A percentile compares a stretch with the other conserved stretches of the same genome.
Conservation (phyloP, 1,139 yeast species). For the Sugiyamaella grinbergsii region DNA sequence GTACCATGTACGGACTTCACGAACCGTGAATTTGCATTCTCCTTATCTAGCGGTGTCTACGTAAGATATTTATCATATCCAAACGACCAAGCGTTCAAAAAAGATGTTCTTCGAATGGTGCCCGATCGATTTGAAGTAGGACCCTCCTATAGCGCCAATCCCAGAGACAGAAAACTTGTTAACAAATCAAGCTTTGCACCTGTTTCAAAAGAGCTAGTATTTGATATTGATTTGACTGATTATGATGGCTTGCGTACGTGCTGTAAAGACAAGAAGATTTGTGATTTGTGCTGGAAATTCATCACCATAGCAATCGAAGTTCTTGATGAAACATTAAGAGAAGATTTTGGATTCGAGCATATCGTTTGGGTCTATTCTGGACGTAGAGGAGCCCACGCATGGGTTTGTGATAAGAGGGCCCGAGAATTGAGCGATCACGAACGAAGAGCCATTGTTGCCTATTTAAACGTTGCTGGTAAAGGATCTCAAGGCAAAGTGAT, state of each 20-base stretch:
- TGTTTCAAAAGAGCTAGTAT: conserved; percentile 79
- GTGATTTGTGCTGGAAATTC: conserved; percentile 91
- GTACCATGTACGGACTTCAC: conserved; percentile 64
- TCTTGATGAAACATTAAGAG: conserved; percentile 67
- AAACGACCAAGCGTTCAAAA: conserved; percentile 69
- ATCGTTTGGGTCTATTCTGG: conserved; percentile 97
- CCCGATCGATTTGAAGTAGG: conserved; percentile 97
- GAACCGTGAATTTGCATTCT: conserved; percentile 93
- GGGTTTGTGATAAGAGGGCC: conserved; percentile 91
- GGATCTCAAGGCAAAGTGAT: conserved; percentile 51
- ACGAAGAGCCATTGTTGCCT: conserved; percentile 79
- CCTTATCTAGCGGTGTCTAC: conserved; percentile 73
- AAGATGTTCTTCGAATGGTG: conserved; percentile 66
- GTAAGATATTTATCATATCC: conserved; percentile 83
- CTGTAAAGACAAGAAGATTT: conserved; percentile 81
- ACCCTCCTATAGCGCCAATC: conserved; percentile 85
- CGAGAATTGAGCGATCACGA: conserved; percentile 68
- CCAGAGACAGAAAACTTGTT: conserved; percentile 73
- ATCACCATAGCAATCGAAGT: conserved; percentile 84
- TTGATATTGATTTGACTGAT: conserved; percentile 97
- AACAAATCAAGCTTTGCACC: conserved; percentile 83
- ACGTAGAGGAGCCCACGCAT: conserved; percentile 98
- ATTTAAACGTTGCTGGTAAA: conserved; percentile 72
- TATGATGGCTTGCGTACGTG: conserved; percentile 94
- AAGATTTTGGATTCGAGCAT: conserved; percentile 88